A percentile compares a stretch with the other conserved stretches of the same genome.
Evolutionary conservation across 106 monocot genomes (phyloP).

Genomic region (Dendrobium nobile): DNA sequence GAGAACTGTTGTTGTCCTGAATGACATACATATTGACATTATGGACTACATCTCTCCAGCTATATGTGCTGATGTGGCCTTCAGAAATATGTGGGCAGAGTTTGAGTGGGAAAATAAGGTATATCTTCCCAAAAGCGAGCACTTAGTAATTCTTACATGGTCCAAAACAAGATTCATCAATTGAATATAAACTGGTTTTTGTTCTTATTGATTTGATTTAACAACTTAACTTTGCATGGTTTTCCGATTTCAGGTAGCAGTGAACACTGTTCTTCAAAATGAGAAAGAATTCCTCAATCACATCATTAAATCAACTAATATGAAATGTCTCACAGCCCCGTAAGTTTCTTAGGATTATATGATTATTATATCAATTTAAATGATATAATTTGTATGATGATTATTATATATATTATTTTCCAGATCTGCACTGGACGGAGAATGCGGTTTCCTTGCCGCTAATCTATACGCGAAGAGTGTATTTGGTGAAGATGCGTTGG

Average conservation of each 20-base stretch:
- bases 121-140: too few species aligned
- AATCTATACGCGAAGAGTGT: slow-evolving; percentile 95
- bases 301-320: slow-evolving; percentile 91
- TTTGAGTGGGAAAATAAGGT: slow-evolving; percentile 99
- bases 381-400: background rate
- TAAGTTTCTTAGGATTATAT: slow-evolving; percentile 26
- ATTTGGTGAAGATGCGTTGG: slow-evolving; percentile 90
- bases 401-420: background rate
- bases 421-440: slow-evolving; percentile 85
- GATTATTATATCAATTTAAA: background rate
- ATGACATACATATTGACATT: slow-evolving; percentile 94
- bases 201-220: background rate
- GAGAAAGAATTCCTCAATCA: slow-evolving; percentile 86
- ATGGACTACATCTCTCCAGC: slow-evolving; percentile 96
- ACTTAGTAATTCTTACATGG: too few species aligned
- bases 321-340: slow-evolving; percentile 95
- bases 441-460: slow-evolving; percentile 86
- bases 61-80: slow-evolving; percentile 75
- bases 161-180: too few species aligned
- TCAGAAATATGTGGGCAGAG: slow-evolving; percentile 93
- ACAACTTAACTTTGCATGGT: background rate
- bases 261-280: slow-evolving; percentile 77
- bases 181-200: too few species aligned
- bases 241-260: slow-evolving; percentile 64
- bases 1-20: slow-evolving; percentile 75